phyloP scores from a whole-genome alignment of 2,329 filamentous ascomycete genomes.

The Cercospora berteroae region DNA sequence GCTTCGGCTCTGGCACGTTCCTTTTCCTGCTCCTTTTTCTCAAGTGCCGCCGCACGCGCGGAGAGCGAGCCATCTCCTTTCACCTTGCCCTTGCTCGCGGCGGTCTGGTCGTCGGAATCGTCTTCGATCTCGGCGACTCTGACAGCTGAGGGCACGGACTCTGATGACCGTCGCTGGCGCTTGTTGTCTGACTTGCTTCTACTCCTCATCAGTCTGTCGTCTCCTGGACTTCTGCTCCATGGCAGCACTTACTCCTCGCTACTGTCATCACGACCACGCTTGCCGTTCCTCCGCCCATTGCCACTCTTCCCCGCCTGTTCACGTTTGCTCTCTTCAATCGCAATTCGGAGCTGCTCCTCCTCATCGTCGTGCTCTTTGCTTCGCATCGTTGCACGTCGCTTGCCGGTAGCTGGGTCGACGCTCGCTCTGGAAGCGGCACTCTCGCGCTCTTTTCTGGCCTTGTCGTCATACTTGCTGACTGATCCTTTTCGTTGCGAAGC shows the following conservation, averaged over 20 bases:
- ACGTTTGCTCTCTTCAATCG: slow-evolving; percentile 92
- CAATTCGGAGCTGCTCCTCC: slow-evolving; percentile 80
- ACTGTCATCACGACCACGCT: slow-evolving; percentile 84
- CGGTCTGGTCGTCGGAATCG: slow-evolving; percentile 70
- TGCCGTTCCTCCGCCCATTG: slow-evolving; percentile 62
- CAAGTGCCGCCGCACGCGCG: slow-evolving; percentile 63
- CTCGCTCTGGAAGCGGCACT: slow-evolving; percentile 51
- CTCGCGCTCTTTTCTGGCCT: slow-evolving; percentile 58
- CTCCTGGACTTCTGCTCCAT: not conserved
- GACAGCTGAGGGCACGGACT: slow-evolving; percentile 56
- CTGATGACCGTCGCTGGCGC: slow-evolving; percentile 78
- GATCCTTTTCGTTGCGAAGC: slow-evolving; percentile 61
- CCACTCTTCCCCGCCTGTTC: slow-evolving; percentile 61
- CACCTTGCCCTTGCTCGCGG: slow-evolving; percentile 25
- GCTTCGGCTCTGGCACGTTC: slow-evolving; percentile 73
- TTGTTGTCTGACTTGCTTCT: slow-evolving; percentile 73
- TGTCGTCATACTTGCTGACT: slow-evolving; percentile 60
- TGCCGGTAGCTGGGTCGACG: slow-evolving; percentile 61
- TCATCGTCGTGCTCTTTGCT: slow-evolving; percentile 95
- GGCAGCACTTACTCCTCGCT: slow-evolving; percentile 78
- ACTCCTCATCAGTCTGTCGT: slow-evolving; percentile 20
- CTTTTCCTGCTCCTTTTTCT: slow-evolving; percentile 63
- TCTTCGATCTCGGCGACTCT: slow-evolving; percentile 52
- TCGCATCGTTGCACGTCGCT: slow-evolving; percentile 94
- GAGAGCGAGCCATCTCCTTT: slow-evolving; percentile 49